Evolutionary conservation across 257 asterid genomes (phyloP).

Genomic region (Salvia miltiorrhiza): DNA sequence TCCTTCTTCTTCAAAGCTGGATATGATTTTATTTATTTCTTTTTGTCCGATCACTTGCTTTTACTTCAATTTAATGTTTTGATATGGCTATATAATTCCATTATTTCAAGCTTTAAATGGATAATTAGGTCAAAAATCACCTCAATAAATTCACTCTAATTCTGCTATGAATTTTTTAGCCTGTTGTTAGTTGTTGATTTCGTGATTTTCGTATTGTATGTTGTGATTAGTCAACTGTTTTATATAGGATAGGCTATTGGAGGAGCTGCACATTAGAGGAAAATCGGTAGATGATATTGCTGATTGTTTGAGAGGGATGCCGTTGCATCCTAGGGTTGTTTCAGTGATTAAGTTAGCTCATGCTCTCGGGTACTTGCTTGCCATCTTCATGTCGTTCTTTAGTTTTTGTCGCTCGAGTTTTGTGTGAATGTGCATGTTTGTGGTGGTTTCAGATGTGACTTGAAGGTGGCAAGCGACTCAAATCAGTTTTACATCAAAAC

Average conservation of each 20-base stretch:
- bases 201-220: constrained; percentile 1
- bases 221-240: not conserved
- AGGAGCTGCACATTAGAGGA: constrained; percentile 60
- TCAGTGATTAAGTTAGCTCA: constrained; percentile 59
- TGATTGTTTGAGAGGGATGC: constrained; percentile 56
- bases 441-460: constrained; percentile 61
- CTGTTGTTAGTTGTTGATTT: not conserved
- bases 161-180: too few species aligned
- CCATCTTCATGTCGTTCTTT: not conserved
- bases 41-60: not conserved
- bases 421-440: not conserved
- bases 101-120: not conserved
- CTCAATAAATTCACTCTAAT: not conserved
- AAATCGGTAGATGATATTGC: constrained; percentile 54
- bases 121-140: not conserved
- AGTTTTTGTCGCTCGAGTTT: not conserved
- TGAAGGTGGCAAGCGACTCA: constrained; percentile 83
- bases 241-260: constrained; percentile 68
- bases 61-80: not conserved
- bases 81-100: not conserved
- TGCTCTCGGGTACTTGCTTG: constrained; percentile 49
- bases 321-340: constrained; percentile 51
- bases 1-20: not conserved
- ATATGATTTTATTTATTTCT: not conserved
- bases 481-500: constrained; percentile 72